Conservation (phyloP, 495 filamentous ascomycete genomes). For the Hypoxylon rickii region DNA sequence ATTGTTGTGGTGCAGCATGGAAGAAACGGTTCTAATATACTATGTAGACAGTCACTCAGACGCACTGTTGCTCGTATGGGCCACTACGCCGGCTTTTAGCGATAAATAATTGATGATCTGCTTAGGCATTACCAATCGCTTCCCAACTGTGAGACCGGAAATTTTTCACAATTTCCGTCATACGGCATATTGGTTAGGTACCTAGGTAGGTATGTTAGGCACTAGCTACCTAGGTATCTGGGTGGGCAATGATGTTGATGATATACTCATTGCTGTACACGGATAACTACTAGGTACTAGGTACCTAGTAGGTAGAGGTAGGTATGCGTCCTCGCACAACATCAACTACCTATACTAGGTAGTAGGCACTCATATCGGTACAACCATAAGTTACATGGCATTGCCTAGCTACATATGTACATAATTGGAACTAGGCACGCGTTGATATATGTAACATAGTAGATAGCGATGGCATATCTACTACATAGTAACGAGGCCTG, state of each 20-base stretch:
- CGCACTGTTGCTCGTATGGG: slow-evolving; percentile 29
- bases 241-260: no score
- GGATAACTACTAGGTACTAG: no score
- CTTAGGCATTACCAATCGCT: slow-evolving; percentile 26
- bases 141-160: neutral
- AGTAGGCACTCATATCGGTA: no score
- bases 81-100: slow-evolving; percentile 21
- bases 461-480: no score
- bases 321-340: no score
- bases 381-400: neutral
- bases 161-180: no score
- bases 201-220: neutral
- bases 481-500: no score
- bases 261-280: no score
- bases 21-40: slow-evolving; percentile 22
- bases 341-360: no score
- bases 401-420: neutral
- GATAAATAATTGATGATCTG: slow-evolving; percentile 14
- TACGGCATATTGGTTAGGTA: neutral
- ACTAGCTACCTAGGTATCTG: neutral
- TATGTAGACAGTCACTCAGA: slow-evolving; percentile 21
- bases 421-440: neutral
- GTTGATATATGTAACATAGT: no score
- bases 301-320: no score
- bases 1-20: slow-evolving; percentile 34